Evolutionary conservation across 2,329 filamentous ascomycete genomes (phyloP), one percentile per base, ranked within the genome.

Genomic region (Paecilomyces formosus): DNA sequence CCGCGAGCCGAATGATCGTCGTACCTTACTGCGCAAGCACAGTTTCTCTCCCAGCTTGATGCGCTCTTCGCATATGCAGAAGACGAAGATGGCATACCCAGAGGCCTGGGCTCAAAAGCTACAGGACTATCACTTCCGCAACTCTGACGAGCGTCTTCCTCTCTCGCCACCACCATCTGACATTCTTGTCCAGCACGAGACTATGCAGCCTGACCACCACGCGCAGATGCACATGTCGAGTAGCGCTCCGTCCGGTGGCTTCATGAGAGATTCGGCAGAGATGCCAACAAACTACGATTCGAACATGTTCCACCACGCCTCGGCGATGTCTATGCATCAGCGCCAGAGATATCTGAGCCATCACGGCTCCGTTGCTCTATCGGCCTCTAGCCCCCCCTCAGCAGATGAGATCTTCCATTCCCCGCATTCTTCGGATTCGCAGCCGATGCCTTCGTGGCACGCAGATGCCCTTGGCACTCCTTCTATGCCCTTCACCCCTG

Each of bases 41-140:
- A 79, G 67, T 63, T 72, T 71, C 58, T 78, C 74, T 24, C 75
- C 79, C 51, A 83, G 79, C 65, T 80, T 84, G 77, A 82, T 82
- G 77, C 81, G 77, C 64, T 77, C 82, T 49, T 78, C 79, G 22
- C 76, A 79, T 58, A 60, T 78, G 74, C 71, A 76, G 71, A 69
- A 78, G 60, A 66, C 64, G 60, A 76, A 67, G 63, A 76, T 74
- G 72, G 70, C 70, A 53, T 74, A 74, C 75, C 66, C 75, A 68
- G 69, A 78, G 55, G 65, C 72, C 53, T 85, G 83, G 82, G 74
- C 77, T 45, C 78, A 81, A 63, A 79, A 81, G 59, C 74, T 84
- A 52, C 78, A 83, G 59, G 79, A 79, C 60, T 82, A 75, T 60
- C 70, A 75, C 60, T 70, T 83, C 51, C 77, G 79, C 54, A 69